Evolutionary conservation across 495 filamentous ascomycete species (phyloP), one percentile per base, ranked within the genome.

Genomic region (Tuber umbilicatum): DNA sequence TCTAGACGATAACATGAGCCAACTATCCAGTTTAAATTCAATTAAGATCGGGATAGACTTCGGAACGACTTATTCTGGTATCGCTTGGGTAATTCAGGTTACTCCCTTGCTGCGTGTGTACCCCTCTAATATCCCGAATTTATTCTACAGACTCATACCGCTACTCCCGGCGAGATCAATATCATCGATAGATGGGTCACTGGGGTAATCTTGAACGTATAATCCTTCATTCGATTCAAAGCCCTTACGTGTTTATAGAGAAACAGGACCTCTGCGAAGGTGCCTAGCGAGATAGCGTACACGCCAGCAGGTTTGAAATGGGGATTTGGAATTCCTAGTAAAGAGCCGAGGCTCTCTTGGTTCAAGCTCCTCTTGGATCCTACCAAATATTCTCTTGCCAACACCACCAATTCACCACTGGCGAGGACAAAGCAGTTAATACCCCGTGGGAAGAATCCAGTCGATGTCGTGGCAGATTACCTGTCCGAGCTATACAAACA

Each of bases 401-500:
- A 74, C 71, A 4, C 38, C 71, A 23, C 68, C 75, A 17, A 41
- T 73, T 45, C 64, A 31, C 73, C 73, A 31, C 68, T 83, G 6
- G 72, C 64, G 60, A 75, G 73, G 43, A 73, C 76, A 9, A 69
- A 42, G 74, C 71, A 73, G 70, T 69, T 71, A 64, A 75, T 79
- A 43, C 78, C 78, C 60, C 55, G 60, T 69, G 72, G 35, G 5
- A 81, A 79, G 73, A 76, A 60, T 43, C 80, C 74, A 45, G 85
- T 85, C 16, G 80, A 82, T 31, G 76, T 85, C 7, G 81, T 83
- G 17, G 76, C 80, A 1, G 84, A 85, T 73, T 90, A 87, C 70
- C 72, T 90, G 14, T 75, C 74, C 0, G 83, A 79, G 4, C 80
- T 90, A 1, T 80, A 86, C 4, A 72, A 80, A 2, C 85, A 89